Evolutionary conservation across 2,329 filamentous ascomycete species (phyloP).

Genomic region (Colletotrichum aenigma): DNA sequence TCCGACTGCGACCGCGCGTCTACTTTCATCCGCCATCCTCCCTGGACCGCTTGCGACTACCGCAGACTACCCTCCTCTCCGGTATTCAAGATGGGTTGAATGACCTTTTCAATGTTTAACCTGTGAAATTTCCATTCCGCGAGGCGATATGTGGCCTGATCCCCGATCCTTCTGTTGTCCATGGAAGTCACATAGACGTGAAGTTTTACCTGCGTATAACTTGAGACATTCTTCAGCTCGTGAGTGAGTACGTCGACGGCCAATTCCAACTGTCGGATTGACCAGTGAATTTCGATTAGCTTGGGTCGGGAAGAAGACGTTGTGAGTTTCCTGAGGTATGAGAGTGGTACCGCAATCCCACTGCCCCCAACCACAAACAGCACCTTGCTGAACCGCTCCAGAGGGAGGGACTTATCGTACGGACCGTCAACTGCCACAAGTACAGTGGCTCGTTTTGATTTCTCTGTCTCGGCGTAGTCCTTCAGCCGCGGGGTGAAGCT

Average conservation of each 20-base stretch:
- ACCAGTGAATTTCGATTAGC: constrained; percentile 44
- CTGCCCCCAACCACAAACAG: constrained; percentile 50
- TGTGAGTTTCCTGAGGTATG: constrained; percentile 37
- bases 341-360: constrained; percentile 45
- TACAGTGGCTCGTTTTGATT: constrained; percentile 28
- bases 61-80: constrained; percentile 33
- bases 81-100: constrained; percentile 28
- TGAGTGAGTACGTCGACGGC: constrained; percentile 35
- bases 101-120: constrained; percentile 35
- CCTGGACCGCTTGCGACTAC: constrained; percentile 50
- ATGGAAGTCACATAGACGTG: constrained; percentile 38
- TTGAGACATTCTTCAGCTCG: constrained; percentile 33
- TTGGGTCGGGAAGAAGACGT: constrained; percentile 8
- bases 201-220: constrained; percentile 32
- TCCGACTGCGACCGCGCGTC: constrained; percentile 35
- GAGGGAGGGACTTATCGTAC: constrained; percentile 43
- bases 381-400: constrained; percentile 41
- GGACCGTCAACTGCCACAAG: constrained; percentile 48
- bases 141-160: constrained; percentile 2
- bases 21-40: constrained; percentile 47
- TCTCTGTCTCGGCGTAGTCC: constrained; percentile 28
- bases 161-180: neutral
- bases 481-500: constrained; percentile 45
- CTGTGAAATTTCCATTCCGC: constrained; percentile 27
- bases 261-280: constrained; percentile 43